Conservation (phyloP, 257 asterid genomes). For the Solanum bulbocastanum region DNA sequence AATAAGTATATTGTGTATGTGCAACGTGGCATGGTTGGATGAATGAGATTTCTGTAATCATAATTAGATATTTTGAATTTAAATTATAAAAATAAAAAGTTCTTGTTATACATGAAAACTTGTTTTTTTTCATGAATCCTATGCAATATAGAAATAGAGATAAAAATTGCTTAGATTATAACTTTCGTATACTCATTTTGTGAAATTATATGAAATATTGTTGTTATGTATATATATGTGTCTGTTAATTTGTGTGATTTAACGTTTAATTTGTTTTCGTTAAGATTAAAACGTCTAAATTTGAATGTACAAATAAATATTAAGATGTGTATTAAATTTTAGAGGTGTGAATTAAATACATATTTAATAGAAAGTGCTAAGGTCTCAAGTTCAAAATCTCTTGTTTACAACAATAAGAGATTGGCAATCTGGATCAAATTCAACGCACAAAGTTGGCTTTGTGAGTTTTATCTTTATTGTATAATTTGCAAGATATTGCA, state of each 20-base stretch:
- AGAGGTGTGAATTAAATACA: not conserved
- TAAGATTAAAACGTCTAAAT: too few relatives aligned
- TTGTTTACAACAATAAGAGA: not conserved
- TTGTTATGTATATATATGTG: too few relatives aligned
- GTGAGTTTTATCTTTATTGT: not conserved
- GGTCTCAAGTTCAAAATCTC: not conserved
- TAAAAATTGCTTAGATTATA: not conserved
- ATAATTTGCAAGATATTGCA: not conserved
- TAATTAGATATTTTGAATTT: not conserved
- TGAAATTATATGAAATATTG: not conserved
- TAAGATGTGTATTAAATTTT: too few relatives aligned
- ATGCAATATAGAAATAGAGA: not conserved
- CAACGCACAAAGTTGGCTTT: not conserved
- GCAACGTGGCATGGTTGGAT: not conserved
- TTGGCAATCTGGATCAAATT: too few relatives aligned
- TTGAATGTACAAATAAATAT: too few relatives aligned
- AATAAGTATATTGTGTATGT: not conserved
- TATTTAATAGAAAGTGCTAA: not conserved
- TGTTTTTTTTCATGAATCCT: not conserved
- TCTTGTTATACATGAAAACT: not conserved
- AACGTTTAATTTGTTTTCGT: too few relatives aligned
- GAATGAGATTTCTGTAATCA: not conserved
- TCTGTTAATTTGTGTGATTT: too few relatives aligned
- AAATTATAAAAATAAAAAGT: not conserved
- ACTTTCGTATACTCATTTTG: not conserved